Evolutionary conservation across 2,329 filamentous ascomycete species (phyloP).

Genomic region (Karstenula rhodostoma): DNA sequence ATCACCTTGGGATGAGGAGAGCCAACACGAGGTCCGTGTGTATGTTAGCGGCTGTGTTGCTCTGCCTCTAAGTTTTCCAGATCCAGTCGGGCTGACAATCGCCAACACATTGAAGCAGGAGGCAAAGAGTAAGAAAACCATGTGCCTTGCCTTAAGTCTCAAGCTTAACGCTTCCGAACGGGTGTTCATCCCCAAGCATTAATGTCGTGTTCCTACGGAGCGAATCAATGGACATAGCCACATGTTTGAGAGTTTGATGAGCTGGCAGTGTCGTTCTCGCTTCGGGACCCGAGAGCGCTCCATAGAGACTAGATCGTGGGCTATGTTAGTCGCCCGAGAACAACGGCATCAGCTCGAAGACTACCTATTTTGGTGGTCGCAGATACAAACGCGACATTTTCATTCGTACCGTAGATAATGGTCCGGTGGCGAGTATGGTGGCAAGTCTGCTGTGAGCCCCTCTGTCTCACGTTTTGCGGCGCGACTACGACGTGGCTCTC

Average conservation of each 20-base stretch:
- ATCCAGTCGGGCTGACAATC: slow-evolving; percentile 4
- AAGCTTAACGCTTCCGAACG: background rate
- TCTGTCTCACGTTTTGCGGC: background rate
- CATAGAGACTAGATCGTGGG: background rate
- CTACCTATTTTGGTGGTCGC: slow-evolving; percentile 2
- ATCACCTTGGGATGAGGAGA: background rate
- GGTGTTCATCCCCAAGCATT: too few relatives aligned
- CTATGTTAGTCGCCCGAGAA: slow-evolving; percentile 2
- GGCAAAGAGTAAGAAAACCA: background rate
- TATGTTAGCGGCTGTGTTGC: background rate
- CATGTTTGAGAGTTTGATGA: slow-evolving; percentile 8
- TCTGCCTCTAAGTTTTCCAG: background rate
- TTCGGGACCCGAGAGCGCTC: background rate
- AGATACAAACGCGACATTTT: background rate
- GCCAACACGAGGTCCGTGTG: slow-evolving; percentile 7
- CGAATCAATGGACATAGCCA: background rate
- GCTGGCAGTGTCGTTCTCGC: background rate
- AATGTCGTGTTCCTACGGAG: background rate
- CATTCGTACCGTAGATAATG: background rate
- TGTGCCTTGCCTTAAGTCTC: background rate
- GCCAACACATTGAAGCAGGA: slow-evolving; percentile 4
- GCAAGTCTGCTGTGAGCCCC: background rate
- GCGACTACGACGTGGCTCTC: background rate
- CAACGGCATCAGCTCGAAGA: background rate
- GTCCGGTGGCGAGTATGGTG: background rate